Conservation (phyloP, 116 monocot species). For the Posidonia oceanica region DNA sequence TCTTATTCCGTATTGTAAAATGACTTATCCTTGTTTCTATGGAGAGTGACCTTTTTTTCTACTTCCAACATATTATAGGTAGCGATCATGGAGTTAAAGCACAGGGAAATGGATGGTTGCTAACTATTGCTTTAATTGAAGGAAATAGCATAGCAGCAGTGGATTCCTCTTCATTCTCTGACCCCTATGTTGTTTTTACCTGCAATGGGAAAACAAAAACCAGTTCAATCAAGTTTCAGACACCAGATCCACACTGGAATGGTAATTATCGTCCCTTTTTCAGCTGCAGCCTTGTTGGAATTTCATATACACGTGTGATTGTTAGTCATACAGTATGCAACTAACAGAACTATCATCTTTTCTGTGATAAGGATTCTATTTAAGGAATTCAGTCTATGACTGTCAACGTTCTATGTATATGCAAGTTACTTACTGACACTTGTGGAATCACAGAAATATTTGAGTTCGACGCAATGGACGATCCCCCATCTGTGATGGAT, state of each 20-base stretch:
- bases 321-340: neutral
- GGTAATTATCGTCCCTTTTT: conserved; percentile 29
- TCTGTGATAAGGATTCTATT: neutral
- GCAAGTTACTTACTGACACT: neutral
- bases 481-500: conserved; percentile 84
- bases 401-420: neutral
- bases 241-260: conserved; percentile 82
- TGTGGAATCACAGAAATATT: conserved; percentile 66
- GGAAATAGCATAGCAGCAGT: conserved; percentile 54
- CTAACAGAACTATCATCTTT: neutral
- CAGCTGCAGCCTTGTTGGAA: too few relatives aligned
- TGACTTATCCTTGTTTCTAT: neutral
- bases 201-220: conserved; percentile 87
- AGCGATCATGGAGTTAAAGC: conserved; percentile 93
- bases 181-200: conserved; percentile 87
- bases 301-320: too few relatives aligned
- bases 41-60: neutral
- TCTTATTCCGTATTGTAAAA: neutral
- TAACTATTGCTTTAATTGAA: conserved; percentile 92
- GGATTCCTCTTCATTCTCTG: conserved; percentile 52
- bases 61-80: conserved; percentile 21
- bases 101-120: conserved; percentile 92
- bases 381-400: neutral
- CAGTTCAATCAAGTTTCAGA: conserved; percentile 97
- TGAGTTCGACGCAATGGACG: conserved; percentile 96